Conservation (phyloP, 441 rosid species). For the Isatis lusitanica region DNA sequence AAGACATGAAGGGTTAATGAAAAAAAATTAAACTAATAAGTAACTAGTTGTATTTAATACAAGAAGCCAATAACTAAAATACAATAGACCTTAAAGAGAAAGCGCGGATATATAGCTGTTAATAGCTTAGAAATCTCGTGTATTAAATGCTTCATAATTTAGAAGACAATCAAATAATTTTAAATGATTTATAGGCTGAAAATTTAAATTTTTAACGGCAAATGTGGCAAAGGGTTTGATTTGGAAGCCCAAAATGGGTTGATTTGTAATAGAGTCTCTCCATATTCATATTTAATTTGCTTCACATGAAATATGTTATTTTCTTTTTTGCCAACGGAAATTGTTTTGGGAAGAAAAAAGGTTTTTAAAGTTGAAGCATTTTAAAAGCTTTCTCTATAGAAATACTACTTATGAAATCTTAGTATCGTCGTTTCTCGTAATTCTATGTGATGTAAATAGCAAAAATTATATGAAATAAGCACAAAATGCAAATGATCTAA, state of each 20-base stretch:
- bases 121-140: conserved; percentile 6
- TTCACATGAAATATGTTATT: not conserved
- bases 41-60: conserved; percentile 1
- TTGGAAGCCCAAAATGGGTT: conserved; percentile 6
- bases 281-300: not conserved
- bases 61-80: conserved; percentile 27
- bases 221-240: not conserved
- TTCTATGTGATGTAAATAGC: not conserved
- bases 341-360: not conserved
- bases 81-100: conserved; percentile 14
- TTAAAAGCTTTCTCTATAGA: not conserved
- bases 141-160: conserved; percentile 21
- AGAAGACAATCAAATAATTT: conserved; percentile 16
- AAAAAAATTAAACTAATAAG: not conserved
- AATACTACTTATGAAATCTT: not conserved
- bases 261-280: not conserved
- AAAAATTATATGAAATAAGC: not conserved
- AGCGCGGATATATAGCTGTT: conserved; percentile 20
- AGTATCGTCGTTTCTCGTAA: not conserved
- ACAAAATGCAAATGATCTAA: not conserved
- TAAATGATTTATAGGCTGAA: not conserved
- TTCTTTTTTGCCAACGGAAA: not conserved
- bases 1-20: not conserved
- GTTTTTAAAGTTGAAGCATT: not conserved
- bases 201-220: not conserved